Conservation (phyloP, 768 basidiomycete genomes). For the Kwoniella pini region DNA sequence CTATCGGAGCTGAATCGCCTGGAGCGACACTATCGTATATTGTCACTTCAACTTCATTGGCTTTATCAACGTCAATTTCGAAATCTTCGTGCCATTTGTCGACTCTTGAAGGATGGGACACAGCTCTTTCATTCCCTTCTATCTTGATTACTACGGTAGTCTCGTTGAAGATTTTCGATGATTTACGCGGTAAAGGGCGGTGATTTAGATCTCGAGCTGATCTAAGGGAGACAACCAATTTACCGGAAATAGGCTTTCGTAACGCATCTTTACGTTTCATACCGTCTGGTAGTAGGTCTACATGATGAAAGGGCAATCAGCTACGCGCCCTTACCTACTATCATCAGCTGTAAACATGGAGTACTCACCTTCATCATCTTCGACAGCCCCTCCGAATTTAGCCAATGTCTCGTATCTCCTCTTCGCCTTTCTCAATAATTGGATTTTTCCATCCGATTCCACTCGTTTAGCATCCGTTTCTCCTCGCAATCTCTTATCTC, state of each 20-base stretch:
- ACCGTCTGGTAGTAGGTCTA: constrained; percentile 66
- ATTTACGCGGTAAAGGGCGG: constrained; percentile 76
- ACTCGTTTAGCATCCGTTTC: constrained; percentile 92
- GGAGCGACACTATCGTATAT: constrained; percentile 84
- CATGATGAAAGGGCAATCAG: too few relatives aligned
- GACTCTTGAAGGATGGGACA: constrained; percentile 86
- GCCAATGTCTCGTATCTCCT: constrained; percentile 96
- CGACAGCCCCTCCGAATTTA: constrained; percentile 77
- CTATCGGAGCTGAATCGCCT: constrained; percentile 82
- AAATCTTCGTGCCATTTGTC: constrained; percentile 99
- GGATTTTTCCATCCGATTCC: constrained; percentile 96
- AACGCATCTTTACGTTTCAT: constrained; percentile 84
- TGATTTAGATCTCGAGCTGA: constrained; percentile 94
- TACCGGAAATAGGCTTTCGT: constrained; percentile 93
- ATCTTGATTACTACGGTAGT: constrained; percentile 93
- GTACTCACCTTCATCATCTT: constrained; percentile 63
- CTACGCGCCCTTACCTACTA: too few relatives aligned
- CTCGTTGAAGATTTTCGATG: constrained; percentile 76
- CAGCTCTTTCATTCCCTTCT: constrained; percentile 88
- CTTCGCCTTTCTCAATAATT: constrained; percentile 83
- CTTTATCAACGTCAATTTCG: constrained; percentile 93
- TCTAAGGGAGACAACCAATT: constrained; percentile 81
- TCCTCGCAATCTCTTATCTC: constrained; percentile 90
- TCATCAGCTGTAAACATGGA: too few relatives aligned
- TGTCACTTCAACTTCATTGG: constrained; percentile 95